Evolutionary conservation across 768 basidiomycete species (phyloP), one percentile per base, ranked within the genome.

Genomic region (Floccularia luteovirens): DNA sequence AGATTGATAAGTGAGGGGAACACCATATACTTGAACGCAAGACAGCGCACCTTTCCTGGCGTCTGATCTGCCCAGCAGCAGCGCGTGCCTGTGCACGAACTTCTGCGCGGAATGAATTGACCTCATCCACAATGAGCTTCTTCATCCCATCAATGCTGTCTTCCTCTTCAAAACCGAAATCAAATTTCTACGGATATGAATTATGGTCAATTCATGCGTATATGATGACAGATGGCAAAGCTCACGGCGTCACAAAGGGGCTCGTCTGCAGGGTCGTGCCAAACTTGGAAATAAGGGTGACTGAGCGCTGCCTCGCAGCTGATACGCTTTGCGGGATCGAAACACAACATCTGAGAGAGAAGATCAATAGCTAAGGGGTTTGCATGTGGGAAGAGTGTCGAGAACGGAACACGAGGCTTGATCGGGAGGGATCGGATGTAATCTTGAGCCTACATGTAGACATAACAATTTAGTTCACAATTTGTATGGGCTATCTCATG

Each of bases 121-220:
- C 94, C 60, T 98, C 93, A 21, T 93, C 79, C 17, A 98, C 79
- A 50, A 99, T 99, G 57, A 98, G 62, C 47, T 76, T 79, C 63
- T 94, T 90, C 96, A 99, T 99, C 6, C 96, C 96, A 32, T 94
- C 90, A 48, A 94, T 93, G 43, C 79, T 81, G 44, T 99, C 96
- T 62, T 97, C 96, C 48, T 87, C 85, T 63, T 99, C 96, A 51
- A 99, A 99, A 13, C 79, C 72, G 55, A 99, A 98, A 61, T 98
- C 91, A 50, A 99, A 97, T 70, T 85, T 80, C 85, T 90, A 11
- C 14, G 13, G 1, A 28, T 34, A 20, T 7, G 17, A 27, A 11
- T 17, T 14, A 4, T 11, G 24, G 2, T 12, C 13, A 40, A 2
- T 5, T 33, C n/a, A 31, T n/a, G 23, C 3, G 14, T 13, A 14